Evolutionary conservation across 768 basidiomycete species (phyloP).

Genomic region (Leccinum subgranulosum): DNA sequence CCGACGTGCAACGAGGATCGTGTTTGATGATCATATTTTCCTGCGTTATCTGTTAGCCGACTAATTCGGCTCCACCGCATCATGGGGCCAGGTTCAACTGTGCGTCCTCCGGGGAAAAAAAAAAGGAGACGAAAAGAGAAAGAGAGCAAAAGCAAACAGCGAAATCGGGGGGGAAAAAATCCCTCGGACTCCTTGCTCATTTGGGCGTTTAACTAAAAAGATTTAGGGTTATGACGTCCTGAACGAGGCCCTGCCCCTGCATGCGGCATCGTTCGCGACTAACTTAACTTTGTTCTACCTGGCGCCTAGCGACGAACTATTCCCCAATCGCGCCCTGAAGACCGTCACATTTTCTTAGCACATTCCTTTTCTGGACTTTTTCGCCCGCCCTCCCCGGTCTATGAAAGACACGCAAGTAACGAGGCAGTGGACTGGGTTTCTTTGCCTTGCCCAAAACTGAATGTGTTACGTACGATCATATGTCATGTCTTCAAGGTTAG

Average conservation of each 20-base stretch:
- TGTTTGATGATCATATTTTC: slow-evolving; percentile 1
- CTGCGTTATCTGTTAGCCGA: slow-evolving; percentile 8
- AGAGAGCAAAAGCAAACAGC: background rate
- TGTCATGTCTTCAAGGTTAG: slow-evolving; percentile 26
- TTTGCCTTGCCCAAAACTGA: slow-evolving; percentile 10
- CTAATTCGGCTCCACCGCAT: slow-evolving; percentile 4
- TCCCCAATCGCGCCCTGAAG: slow-evolving; percentile 10
- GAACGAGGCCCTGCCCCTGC: background rate
- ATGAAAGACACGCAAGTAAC: slow-evolving; percentile 8
- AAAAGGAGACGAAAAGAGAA: background rate
- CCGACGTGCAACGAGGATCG: slow-evolving; percentile 1
- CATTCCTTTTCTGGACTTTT: slow-evolving; percentile 16
- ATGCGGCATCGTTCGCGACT: background rate
- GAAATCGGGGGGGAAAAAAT: background rate
- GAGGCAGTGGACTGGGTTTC: slow-evolving; percentile 19
- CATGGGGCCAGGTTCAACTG: background rate
- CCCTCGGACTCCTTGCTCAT: slow-evolving; percentile 6
- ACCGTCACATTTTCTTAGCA: slow-evolving; percentile 9
- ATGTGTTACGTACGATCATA: slow-evolving; percentile 22
- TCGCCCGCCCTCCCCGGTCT: background rate
- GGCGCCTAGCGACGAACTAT: background rate
- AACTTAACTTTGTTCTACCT: slow-evolving; percentile 27
- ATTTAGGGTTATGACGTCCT: slow-evolving; percentile 28
- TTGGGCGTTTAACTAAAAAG: slow-evolving; percentile 12
- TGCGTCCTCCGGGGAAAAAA: background rate